Base-by-base conservation (phyloP, 345 rosid genomes). In the Erucastrum elatum region DNA sequence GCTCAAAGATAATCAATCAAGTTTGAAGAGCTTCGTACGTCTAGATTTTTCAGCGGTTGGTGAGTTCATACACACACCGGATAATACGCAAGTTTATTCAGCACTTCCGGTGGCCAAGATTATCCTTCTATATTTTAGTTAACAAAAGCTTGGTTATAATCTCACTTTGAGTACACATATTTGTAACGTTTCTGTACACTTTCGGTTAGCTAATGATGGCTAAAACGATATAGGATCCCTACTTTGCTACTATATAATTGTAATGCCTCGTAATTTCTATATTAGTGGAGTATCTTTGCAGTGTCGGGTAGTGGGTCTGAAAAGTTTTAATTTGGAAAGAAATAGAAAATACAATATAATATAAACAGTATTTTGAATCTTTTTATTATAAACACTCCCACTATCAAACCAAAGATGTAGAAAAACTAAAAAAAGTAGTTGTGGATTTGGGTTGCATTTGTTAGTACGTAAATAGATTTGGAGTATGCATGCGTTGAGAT, bases 271-370 rank as follows among this genome's bases (percentile, higher is more conserved):
- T 60, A 51, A 51, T 51, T 74, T 80, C 34, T 67, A 63, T 53
- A 53, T 68, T 64, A 75, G 83, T 80, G 83, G 83, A 80, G 79
- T 80, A 69, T 70, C 83, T 80, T 80, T 80, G 76, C 76, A n/a
- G 79, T 75, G 83, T 80, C 76, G 83, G 83, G 75, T 75, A 80
- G 79, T 80, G 79, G 78, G 72, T 30, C 60, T 63, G 62, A 56
- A 75, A 70, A 80, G 79, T 64, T 80, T 64, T 75, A 25, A 60
- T 75, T 80, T 80, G 72, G 83, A 75, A 75, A 69, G 60, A 75
- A 69, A 68, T 75, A 53, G 1, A 55, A 17, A 55, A 55, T 17
- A 16, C 35, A 51, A 41, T 80, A 63, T 30, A 29, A 35, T 68
- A 74, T 21, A 53, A 39, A 60, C 33, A 55, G 41, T 56, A 65